Base-by-base conservation (phyloP, 1,284 basidiomycete genomes). In the Microstroma glucosiphilum region DNA sequence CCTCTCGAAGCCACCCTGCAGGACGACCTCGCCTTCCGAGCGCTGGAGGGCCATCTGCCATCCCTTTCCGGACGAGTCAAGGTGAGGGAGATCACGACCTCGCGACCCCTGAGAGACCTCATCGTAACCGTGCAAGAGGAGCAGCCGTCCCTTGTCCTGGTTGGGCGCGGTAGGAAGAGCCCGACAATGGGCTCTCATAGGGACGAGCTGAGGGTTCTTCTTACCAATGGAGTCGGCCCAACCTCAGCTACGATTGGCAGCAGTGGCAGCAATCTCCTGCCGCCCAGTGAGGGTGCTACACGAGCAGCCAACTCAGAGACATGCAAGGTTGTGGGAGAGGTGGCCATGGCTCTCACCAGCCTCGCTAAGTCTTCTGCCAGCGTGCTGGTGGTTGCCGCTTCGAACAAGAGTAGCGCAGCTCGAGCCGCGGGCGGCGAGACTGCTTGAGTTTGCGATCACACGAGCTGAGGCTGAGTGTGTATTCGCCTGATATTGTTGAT, bases 311-410 rank as follows among this genome's bases (percentile, higher is more conserved):
- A 73, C 54, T 64, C 64, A 51, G 73, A 76, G 57, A 73, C 69
- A 3, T 72, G 71, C 57, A 76, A 73, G 46, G 69, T 74, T 26
- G 69, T 76, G 42, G 73, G 73, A 3, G 72, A 76, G 56, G 58
- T 69, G 3, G 72, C 71, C 6, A 69, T 73, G 15, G 69, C 70
- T 30, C 51, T 54, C 8, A 11, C 46, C 21, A 42, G 21, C 30
- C 91, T 19, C 8, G 46, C 40, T 6, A 21, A 37, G 19, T 15
- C 19, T 19, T 25, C 13, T 37, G 23, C 46, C 12, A n/a, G 17
- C 30, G 21, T 40, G 13, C n/a, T 57, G n/a, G 51, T 57, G 23
- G 40, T 57, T 42, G 46, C 56, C 19, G n/a, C 56, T 15, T n/a
- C 19, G 23, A 49, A 57, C 54, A 56, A 37, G 17, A 30, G n/a